Evolutionary conservation across 2,329 filamentous ascomycete genomes (phyloP).

Genomic region (Xylariaceae sp.): DNA sequence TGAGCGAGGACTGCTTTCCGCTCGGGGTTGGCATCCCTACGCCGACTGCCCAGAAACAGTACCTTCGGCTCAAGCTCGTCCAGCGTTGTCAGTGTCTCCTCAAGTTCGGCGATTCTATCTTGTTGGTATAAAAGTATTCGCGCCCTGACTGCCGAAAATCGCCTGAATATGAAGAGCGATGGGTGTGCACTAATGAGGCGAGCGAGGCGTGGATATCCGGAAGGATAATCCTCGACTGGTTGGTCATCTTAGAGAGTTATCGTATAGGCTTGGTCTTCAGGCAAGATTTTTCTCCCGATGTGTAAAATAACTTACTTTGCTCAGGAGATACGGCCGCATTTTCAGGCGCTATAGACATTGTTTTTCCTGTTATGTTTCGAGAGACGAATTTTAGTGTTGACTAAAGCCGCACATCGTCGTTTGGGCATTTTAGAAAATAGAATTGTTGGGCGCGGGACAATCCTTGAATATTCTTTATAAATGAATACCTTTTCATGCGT

Average conservation of each 20-base stretch:
- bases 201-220: background rate
- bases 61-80: background rate
- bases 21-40: background rate
- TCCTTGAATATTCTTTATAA: too few relatives aligned
- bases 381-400: too few relatives aligned
- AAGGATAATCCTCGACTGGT: background rate
- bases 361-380: background rate
- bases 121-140: background rate
- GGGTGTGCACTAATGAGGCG: background rate
- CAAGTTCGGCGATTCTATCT: background rate
- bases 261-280: background rate
- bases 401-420: too few relatives aligned
- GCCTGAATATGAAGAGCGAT: background rate
- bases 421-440: too few relatives aligned
- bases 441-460: too few relatives aligned
- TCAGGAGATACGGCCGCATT: background rate
- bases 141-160: background rate
- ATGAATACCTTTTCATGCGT: too few relatives aligned
- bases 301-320: slow-evolving; percentile 1
- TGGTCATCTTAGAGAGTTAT: background rate
- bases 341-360: background rate
- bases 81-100: background rate
- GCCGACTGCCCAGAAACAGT: background rate
- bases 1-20: background rate
- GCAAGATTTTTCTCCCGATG: background rate